Evolutionary conservation across 2,329 filamentous ascomycete genomes (phyloP), one percentile per base, ranked within the genome.

Genomic region (Diplocarpon rosae): DNA sequence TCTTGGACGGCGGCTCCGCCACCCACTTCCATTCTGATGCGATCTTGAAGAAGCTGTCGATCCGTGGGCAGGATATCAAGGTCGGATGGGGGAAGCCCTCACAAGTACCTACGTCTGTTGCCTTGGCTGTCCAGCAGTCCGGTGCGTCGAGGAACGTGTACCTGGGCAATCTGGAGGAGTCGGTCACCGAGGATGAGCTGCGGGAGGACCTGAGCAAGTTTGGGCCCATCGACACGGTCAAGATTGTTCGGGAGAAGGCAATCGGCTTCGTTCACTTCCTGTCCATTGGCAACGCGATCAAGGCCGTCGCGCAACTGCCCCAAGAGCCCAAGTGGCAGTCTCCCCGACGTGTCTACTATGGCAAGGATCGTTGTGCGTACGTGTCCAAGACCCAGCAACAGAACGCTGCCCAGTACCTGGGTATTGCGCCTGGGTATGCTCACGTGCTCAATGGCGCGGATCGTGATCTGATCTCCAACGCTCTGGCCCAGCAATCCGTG

Each of bases 351-450:
- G 92, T 98, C 10, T 96, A 95, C 74, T 98, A 98, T 59, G 92
- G 92, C 66, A 98, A 98, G 71, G 92, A 98, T 64, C 80, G 92
- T 50, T 98, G 92, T 61, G 92, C 92, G 14, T 98, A 98, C 59
- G 90, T 98, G 42, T 98, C 92, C 48, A 98, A 98, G 76, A 98
- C 92, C 0, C 92, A 98, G 68, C 92, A 98, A 69, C 92, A 98
- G 67, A 98, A 98, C 59, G 92, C 92, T 7, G 92, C 92, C 29
- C 92, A 98, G 66, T 98, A 96, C 63, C 76, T 98, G 17, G 92
- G 92, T 44, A 98, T 98, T 59, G 88, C 92, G 15, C 92, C 92
- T 31, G 90, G 90, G 24, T 95, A 96, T 60, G 89, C 92, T 15
- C 89, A 96, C 63, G 90, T 95, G 65, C 73, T 98, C 54, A 96